These are phyloP conservation scores for Cenchrus purpureus DNA, from an alignment of 176 grass and related monocot species.

Conservation along the genomic window DNA sequence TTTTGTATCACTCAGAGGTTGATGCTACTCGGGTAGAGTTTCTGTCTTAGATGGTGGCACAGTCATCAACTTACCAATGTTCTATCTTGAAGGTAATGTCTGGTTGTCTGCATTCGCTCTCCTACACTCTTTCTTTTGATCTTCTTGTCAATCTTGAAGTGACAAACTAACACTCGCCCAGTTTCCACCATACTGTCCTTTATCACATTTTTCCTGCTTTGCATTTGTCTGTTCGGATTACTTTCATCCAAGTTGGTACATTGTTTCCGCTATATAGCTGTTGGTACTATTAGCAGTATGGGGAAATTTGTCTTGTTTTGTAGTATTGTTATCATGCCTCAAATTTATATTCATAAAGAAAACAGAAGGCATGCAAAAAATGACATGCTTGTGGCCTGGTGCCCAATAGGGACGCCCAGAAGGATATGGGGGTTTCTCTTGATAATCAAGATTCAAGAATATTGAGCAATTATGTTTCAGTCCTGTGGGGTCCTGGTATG, in stretches of 20 bases:
- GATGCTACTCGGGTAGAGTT: conserved; percentile 72
- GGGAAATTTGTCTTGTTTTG: not conserved
- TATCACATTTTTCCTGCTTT: not conserved
- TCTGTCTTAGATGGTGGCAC: conserved; percentile 70
- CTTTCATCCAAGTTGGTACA: not conserved
- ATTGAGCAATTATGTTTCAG: not conserved
- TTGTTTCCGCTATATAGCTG: too few species aligned
- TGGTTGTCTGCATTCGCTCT: conserved; percentile 25
- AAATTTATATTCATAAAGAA: not conserved
- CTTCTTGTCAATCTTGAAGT: conserved; percentile 20
- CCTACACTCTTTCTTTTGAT: conserved; percentile 15
- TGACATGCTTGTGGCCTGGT: conserved; percentile 15
- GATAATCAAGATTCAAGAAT: conserved; percentile 14
- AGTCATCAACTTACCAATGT: conserved; percentile 75
- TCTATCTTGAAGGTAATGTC: conserved; percentile 74
- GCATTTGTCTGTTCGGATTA: not conserved
- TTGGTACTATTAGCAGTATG: not conserved
- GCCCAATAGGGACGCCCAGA: not conserved
- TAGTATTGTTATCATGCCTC: not conserved
- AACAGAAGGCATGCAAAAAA: not conserved
- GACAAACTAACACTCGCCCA: not conserved
- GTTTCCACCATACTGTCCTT: not conserved
- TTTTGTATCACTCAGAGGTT: conserved; percentile 65
- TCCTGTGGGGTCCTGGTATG: not conserved
- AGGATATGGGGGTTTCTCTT: conserved; percentile 6